A percentile compares a stretch with the other conserved stretches of the same genome.
phyloP scores from a whole-genome alignment of 2,329 filamentous ascomycete species.

The Rachicladosporium sp. region DNA sequence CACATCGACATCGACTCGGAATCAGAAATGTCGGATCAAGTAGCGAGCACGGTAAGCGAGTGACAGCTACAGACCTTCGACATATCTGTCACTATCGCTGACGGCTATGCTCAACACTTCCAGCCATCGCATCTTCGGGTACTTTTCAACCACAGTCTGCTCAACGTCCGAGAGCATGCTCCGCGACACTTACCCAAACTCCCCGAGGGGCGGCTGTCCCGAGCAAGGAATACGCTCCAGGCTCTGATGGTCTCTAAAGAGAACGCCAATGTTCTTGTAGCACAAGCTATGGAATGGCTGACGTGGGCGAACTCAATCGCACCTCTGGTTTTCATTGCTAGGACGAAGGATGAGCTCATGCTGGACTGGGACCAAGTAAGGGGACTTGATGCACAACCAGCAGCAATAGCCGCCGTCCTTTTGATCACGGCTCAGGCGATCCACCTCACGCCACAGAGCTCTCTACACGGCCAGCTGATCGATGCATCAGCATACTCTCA shows the following conservation, averaged over 20 bases:
- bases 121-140: conserved; percentile 19
- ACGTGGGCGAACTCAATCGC: no score
- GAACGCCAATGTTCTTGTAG: conserved; percentile 13
- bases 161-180: conserved; percentile 4
- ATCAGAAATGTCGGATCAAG: no score
- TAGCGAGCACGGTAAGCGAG: no score
- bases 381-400: conserved; percentile 12
- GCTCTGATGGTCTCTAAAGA: conserved; percentile 15
- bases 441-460: no score
- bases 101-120: conserved; percentile 8
- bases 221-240: conserved; percentile 12
- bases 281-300: conserved; percentile 11
- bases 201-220: conserved; percentile 6
- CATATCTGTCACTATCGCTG: not conserved
- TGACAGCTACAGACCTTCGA: not conserved
- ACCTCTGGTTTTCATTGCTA: not conserved
- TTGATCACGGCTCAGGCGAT: not conserved
- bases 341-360: conserved; percentile 15
- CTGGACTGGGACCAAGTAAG: conserved; percentile 16
- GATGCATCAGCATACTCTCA: conserved; percentile 11
- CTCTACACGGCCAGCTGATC: no score
- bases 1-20: no score
- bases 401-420: conserved; percentile 18
- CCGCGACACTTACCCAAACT: not conserved
- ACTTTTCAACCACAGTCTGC: conserved; percentile 21